Percentiles rank a stretch among this genome's conserved stretches.
phyloP scores from a whole-genome alignment of 192 early-diverging fungal species.

The Dissophora globulifera region DNA sequence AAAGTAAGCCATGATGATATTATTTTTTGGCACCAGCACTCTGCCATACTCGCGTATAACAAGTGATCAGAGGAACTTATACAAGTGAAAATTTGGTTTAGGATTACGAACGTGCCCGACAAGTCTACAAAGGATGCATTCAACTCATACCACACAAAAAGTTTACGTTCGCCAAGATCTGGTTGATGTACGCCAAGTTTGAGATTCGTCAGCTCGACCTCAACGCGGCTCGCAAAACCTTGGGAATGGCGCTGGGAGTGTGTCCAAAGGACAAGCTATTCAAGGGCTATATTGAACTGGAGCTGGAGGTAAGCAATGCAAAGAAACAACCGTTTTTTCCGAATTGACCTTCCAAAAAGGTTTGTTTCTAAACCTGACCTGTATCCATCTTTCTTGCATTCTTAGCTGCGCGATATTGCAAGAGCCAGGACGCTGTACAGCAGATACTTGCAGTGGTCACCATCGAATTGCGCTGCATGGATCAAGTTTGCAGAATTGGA shows the following conservation, averaged over 20 bases:
- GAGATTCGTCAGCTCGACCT: constrained; percentile 85
- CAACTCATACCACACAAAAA: constrained; percentile 89
- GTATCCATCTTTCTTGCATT: not conserved
- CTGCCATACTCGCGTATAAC: too few species aligned
- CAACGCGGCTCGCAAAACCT: constrained; percentile 73
- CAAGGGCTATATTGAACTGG: constrained; percentile 96
- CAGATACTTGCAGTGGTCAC: constrained; percentile 91
- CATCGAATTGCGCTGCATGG: constrained; percentile 93
- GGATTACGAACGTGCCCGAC: constrained; percentile 82
- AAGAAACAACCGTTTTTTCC: not conserved
- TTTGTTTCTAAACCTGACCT: not conserved
- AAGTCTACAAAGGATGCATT: constrained; percentile 86
- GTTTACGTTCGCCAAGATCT: constrained; percentile 98
- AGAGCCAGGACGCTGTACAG: constrained; percentile 89
- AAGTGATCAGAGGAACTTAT: too few species aligned
- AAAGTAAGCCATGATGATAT: constrained; percentile 54
- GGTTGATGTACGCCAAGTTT: constrained; percentile 95
- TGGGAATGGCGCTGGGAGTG: constrained; percentile 78
- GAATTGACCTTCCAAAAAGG: not conserved
- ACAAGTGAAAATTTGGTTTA: constrained; percentile 33
- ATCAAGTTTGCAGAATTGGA: constrained; percentile 97
- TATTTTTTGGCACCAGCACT: not conserved
- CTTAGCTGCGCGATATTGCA: constrained; percentile 89
- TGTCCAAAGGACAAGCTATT: constrained; percentile 94
- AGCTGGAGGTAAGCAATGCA: constrained; percentile 70